Evolutionary conservation across 805 yeast genomes (phyloP), one percentile per base, ranked within the genome.

Genomic region (Teunomyces stri): DNA sequence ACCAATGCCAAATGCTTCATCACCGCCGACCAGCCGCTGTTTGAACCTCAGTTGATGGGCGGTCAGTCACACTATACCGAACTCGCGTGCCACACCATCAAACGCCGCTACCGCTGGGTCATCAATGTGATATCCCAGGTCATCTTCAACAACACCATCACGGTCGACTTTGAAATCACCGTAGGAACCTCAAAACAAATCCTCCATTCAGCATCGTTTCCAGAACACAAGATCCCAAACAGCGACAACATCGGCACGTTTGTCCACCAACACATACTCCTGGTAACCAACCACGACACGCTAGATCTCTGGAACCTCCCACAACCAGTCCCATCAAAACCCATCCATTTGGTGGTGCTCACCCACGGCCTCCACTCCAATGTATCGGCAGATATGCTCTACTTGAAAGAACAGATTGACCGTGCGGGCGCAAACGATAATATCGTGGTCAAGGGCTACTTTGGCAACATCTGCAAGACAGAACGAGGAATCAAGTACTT

Each of bases 281-380:
- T 56, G 7, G 84, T 87, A 0, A 64, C 74, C 22, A 73, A 78
- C 47, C 68, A 72, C 51, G 86, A 81, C 52, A 87, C 96, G 0
- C 54, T 75, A 3, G 85, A 82, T 45, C 60, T 92, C 28, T 94
- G 98, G 97, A 79, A 81, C 61, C 60, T 75, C 33, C 94, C 95
- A 0, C 49, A 68, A 0, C 79, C 76, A 2, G 48, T 58, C 47
- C 47, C 68, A 9, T 68, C 75, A 0, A 64, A 67, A 48, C 94
- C 95, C 0, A 79, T 84, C 11, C 99, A 94, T 70, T 69, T 94
- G 47, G 94, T 92, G 2, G 74, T 94, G 3, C 55, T 91, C 10
- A 89, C 97, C 0, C 99, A 94, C 64, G 99, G 99, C 0, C 76
- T 94, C 21, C 96, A 89, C 59, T 88, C 97, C 1, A 94, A 91